Conservation (phyloP, 2,329 filamentous ascomycete genomes). For the Rachicladosporium sp. region DNA sequence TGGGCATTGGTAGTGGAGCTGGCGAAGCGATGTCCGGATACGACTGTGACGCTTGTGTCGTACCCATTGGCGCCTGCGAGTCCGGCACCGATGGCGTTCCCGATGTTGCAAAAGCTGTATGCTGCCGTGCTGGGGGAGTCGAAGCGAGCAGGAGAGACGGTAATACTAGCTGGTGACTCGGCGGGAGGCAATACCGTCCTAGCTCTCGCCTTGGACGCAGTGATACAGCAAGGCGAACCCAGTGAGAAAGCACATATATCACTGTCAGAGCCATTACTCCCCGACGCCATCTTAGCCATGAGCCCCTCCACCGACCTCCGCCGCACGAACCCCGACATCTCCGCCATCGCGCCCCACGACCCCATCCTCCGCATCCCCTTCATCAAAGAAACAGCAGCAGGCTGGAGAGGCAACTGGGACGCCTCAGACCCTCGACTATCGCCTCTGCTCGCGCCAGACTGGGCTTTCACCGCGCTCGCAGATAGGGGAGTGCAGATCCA, state of each 20-base stretch:
- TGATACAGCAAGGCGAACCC: slow-evolving; percentile 13
- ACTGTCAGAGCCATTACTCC: slow-evolving; percentile 13
- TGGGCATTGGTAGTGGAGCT: slow-evolving; percentile 41
- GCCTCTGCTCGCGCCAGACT: slow-evolving; percentile 28
- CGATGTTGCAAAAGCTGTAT: slow-evolving; percentile 36
- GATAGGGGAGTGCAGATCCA: slow-evolving; percentile 35
- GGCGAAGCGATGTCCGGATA: slow-evolving; percentile 26
- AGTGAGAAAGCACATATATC: slow-evolving; percentile 1
- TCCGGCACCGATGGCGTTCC: slow-evolving; percentile 38
- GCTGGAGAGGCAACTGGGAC: slow-evolving; percentile 32
- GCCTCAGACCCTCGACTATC: slow-evolving; percentile 35
- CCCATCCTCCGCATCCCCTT: slow-evolving; percentile 34
- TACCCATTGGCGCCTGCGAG: slow-evolving; percentile 42
- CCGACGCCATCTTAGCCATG: slow-evolving; percentile 32
- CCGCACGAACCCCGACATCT: slow-evolving; percentile 34
- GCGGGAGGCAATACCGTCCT: slow-evolving; percentile 44
- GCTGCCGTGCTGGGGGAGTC: slow-evolving; percentile 29
- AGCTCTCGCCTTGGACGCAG: slow-evolving; percentile 26
- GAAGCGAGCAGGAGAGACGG: slow-evolving; percentile 25
- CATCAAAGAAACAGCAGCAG: slow-evolving; percentile 29
- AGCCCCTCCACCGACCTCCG: slow-evolving; percentile 39
- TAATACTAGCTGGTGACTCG: slow-evolving; percentile 43
- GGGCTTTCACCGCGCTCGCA: slow-evolving; percentile 29
- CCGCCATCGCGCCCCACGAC: slow-evolving; percentile 29
- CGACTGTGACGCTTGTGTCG: slow-evolving; percentile 36